Evolutionary conservation across 257 asterid species (phyloP), one percentile per base, ranked within the genome.

Genomic region (Plantago major): DNA sequence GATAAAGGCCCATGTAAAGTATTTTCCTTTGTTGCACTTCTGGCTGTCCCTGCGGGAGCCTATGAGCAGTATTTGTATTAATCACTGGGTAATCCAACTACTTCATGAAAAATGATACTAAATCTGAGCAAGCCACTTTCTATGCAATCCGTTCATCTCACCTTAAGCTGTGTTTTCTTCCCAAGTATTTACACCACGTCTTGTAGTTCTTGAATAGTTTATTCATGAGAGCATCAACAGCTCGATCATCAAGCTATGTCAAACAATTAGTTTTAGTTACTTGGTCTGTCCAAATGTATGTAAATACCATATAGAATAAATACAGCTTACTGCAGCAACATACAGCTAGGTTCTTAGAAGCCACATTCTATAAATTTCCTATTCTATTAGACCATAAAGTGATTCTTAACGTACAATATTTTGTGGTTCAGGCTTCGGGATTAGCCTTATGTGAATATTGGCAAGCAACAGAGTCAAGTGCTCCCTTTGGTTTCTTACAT

Each of bases 121-220:
- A 59, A 22, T 42, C 13, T 18, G 48, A 51, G 42, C 48, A 65
- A 15, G 47, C 43, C 10, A 52, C 49, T 63, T 44, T 19, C 53
- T 8, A 37, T 55, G 45, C 33, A 67, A 56, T 18, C 52, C 26
- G 37, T 52, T 61, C 65, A 75, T 66, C 75, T 76, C 73, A 93
- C 99, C 97, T 77, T 68, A 93, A 83, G 84, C 97, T 87, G 82
- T 89, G 99, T 65, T 83, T 89, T 73, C 83, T 79, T 46, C 97
- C 99, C 85, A 93, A 79, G 73, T 86, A 93, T 73, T 87, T 93
- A 64, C 99, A 93, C 99, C 99, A 93, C 37, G 87, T 81, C 81
- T 89, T 93, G 86, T 93, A 93, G 82, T 93, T 93, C 82, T 87
- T 93, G 87, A 93, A 93, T 72, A 89, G 75, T 78, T 93, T 93